Evolutionary conservation across 805 yeast genomes (phyloP), one percentile per base, ranked within the genome.

Genomic region (Wickerhamiella nectarea): DNA sequence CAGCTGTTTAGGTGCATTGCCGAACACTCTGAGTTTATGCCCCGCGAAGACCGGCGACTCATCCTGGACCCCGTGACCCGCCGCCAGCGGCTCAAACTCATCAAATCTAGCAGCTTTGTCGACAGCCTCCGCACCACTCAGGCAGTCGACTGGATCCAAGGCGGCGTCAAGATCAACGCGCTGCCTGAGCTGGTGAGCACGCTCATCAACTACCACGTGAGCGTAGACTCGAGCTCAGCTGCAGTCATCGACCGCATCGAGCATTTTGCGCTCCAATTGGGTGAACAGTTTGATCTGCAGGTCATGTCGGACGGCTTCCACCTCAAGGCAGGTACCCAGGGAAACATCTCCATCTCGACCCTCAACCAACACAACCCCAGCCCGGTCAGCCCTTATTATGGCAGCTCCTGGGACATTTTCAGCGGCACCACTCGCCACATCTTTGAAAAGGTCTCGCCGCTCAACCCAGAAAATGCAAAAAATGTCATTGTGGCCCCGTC

Each of bases 101-200:
- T 58, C 46, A n/a, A 50, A 20, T 37, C 38, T 14, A 38, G 29
- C 36, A 31, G 20, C 40, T 46, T 51, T 29, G 60, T 65, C 46
- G 73, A 69, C 48, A 56, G 71, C 41, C 60, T 78, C 19, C 64
- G 69, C 43, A 80, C 89, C 0, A 70, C 83, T 4, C 83, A 76
- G 59, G 80, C 89, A 0, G 67, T 72, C 37, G 85, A 79, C 53
- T 68, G 78, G 19, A 66, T 83, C 47, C 55, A 61, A 10, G 91
- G 91, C 22, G 94, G 93, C 36, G 70, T 76, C 46, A 82, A 82
- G 60, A 68, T 78, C 20, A 82, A 82, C 55, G 86, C 91, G 1
- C 62, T 82, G 38, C 93, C 94, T 2, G 89, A 81, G 56, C 59
- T 66, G 20, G 73, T 73, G 3, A 58, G 61, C 24, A 64, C 76